Evolutionary conservation across 768 basidiomycete species (phyloP).

Genomic region (Mycena belliarum): DNA sequence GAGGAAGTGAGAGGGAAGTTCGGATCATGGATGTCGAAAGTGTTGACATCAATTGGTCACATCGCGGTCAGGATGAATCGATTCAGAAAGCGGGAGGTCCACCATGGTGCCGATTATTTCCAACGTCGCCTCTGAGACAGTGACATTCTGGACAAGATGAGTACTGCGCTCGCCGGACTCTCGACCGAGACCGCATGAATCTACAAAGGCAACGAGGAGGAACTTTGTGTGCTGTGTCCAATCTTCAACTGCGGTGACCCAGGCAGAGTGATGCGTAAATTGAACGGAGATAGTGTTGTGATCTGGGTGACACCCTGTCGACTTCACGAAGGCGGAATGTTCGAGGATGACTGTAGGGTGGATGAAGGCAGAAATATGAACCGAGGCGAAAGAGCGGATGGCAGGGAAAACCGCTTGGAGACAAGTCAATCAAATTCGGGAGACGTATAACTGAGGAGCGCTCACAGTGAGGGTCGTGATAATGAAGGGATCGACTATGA

Average conservation of each 20-base stretch:
- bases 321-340: neutral
- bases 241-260: neutral
- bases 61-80: no score
- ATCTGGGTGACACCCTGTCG: neutral
- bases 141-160: no score
- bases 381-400: neutral
- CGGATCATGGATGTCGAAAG: no score
- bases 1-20: no score
- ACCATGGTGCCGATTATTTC: no score
- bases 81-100: no score
- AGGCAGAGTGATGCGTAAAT: neutral
- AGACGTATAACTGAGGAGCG: neutral
- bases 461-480: slow-evolving; percentile 1
- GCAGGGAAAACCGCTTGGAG: neutral
- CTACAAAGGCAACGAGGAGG: no score
- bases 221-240: neutral
- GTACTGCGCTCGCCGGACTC: no score
- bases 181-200: no score
- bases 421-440: neutral
- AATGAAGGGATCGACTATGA: neutral
- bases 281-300: neutral
- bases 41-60: no score
- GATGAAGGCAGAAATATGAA: neutral
- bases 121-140: no score
- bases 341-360: neutral